Percentiles rank a stretch among this genome's conserved stretches.
Evolutionary conservation across 768 basidiomycete genomes (phyloP).

Genomic region (Amanita rubescens): DNA sequence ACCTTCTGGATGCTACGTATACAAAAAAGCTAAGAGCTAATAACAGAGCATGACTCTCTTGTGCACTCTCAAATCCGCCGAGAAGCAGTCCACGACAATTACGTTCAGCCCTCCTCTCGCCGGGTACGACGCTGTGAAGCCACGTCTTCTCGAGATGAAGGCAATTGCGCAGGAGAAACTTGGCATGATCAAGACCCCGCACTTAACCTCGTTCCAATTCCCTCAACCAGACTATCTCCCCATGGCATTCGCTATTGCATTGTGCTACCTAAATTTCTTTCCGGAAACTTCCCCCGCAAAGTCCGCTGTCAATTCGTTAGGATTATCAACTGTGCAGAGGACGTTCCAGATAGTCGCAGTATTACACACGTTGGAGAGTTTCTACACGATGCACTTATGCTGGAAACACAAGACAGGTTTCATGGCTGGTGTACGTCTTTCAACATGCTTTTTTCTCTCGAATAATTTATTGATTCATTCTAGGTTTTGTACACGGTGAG

Average conservation of each 20-base stretch:
- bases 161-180: conserved; percentile 71
- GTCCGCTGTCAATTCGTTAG: neutral
- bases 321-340: conserved; percentile 14
- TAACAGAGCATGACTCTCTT: conserved; percentile 61
- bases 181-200: conserved; percentile 67
- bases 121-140: conserved; percentile 79
- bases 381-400: conserved; percentile 43
- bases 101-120: conserved; percentile 63
- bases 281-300: neutral
- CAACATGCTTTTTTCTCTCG: neutral
- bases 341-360: conserved; percentile 25
- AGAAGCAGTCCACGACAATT: conserved; percentile 43
- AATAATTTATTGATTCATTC: neutral
- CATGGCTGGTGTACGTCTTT: conserved; percentile 26
- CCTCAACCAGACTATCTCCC: conserved; percentile 17
- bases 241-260: neutral
- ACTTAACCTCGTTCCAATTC: conserved; percentile 48
- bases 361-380: conserved; percentile 38
- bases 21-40: neutral
- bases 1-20: neutral
- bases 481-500: conserved; percentile 48
- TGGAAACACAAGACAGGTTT: conserved; percentile 42
- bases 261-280: neutral
- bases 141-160: conserved; percentile 74
- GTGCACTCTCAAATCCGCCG: conserved; percentile 47